Conservation (phyloP, 192 early-diverging fungal genomes). For the Rhizoclosmatium sp. region DNA sequence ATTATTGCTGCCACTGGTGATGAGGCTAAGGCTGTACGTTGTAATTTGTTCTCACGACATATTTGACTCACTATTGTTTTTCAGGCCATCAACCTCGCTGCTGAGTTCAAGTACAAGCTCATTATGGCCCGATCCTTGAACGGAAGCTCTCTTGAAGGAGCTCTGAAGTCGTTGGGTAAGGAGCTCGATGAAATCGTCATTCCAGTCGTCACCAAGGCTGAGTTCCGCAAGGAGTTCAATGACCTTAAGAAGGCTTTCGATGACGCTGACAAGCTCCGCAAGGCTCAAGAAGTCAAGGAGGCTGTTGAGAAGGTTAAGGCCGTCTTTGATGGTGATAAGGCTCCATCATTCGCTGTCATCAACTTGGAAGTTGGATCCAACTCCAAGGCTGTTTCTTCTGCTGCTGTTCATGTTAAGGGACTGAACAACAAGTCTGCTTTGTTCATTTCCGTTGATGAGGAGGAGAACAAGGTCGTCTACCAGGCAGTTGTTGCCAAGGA, state of each 20-base stretch:
- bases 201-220: constrained; percentile 80
- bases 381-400: constrained; percentile 82
- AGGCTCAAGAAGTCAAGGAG: constrained; percentile 85
- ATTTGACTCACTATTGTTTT: background rate
- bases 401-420: constrained; percentile 80
- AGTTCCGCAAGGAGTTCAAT: constrained; percentile 75
- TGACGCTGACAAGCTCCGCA: constrained; percentile 89
- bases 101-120: constrained; percentile 74
- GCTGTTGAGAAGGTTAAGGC: constrained; percentile 77
- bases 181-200: constrained; percentile 82
- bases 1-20: constrained; percentile 94
- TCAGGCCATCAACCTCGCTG: constrained; percentile 69
- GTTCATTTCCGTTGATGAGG: constrained; percentile 79
- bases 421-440: constrained; percentile 87
- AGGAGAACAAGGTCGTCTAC: constrained; percentile 75
- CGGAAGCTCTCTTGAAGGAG: constrained; percentile 73
- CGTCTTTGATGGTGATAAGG: constrained; percentile 72
- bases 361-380: constrained; percentile 78
- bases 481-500: constrained; percentile 84
- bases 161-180: constrained; percentile 79
- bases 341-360: constrained; percentile 64
- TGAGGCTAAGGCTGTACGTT: constrained; percentile 70
- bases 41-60: background rate
- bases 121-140: constrained; percentile 62
- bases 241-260: constrained; percentile 83